Base-by-base conservation (phyloP, 306 rosid genomes). In the Acmispon strigosus region DNA sequence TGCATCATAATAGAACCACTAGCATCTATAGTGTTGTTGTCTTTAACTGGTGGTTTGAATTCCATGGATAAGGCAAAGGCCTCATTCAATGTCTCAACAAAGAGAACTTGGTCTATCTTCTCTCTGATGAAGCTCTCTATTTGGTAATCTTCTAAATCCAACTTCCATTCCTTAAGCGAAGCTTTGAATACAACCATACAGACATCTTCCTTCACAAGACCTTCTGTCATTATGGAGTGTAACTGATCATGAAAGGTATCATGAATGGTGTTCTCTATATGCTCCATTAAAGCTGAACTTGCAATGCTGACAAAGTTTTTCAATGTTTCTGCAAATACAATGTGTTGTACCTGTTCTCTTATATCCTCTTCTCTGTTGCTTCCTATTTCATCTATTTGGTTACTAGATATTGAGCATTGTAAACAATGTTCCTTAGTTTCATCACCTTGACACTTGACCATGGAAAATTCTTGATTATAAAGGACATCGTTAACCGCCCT, bases 131-230 rank as follows among this genome's bases (percentile, higher is more conserved):
- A 55, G 69, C 64, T 82, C 74, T 86, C 83, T 57, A 78, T 41
- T 22, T 18, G 17, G 12, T 64, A 64, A 55, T 54, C 41, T 5
- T 79, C 84, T 64, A 83, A 63, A 20, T 77, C 73, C 66, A 58
- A 18, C 42, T 74, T 54, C 96, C 89, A 87, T 63, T 88, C 84
- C 65, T 78, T 55, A 22, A 83, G 18, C 64, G 75, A 80, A 52
- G 77, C 75, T 55, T 68, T 71, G 11, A 83, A 47, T 65, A 84
- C 85, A 81, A 78, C 82, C 84, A 49, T 73, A 15, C 15, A 58
- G 0, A 83, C 61, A 73, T 90, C 92, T 49, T 86, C 87, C 73
- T 66, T 55, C 15, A 86, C 10, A 61, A 39, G 39, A 73, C 16
- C 53, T 70, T 86, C 87, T 10, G 48, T 19, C 41, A 20, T 17